Evolutionary conservation across 192 early-diverging fungal genomes (phyloP).

Genomic region (Coemansia javaensis): DNA sequence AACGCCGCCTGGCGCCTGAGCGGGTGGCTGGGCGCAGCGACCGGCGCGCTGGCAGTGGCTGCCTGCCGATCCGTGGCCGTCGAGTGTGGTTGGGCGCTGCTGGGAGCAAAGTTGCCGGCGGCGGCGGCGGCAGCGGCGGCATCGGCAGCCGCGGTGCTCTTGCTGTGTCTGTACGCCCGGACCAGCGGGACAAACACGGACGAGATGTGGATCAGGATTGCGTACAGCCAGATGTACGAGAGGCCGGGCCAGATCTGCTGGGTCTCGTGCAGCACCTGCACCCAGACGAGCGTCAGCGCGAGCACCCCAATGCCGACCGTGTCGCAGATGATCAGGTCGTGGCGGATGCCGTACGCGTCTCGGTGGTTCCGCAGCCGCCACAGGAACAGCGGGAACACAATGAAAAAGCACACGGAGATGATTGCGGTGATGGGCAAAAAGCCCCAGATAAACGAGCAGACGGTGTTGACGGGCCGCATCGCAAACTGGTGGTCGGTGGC

Average conservation of each 20-base stretch:
- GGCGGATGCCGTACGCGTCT: slow-evolving; percentile 57
- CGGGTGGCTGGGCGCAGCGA: not conserved
- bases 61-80: not conserved
- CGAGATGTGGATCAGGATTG: slow-evolving; percentile 26
- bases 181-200: slow-evolving; percentile 28
- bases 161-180: slow-evolving; percentile 13
- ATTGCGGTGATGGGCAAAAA: slow-evolving; percentile 16
- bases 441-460: slow-evolving; percentile 23
- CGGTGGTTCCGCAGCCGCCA: slow-evolving; percentile 43
- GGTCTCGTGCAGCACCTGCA: slow-evolving; percentile 7
- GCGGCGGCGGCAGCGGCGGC: too few species aligned
- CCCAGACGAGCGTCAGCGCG: slow-evolving; percentile 41
- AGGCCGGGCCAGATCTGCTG: slow-evolving; percentile 31
- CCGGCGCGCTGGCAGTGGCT: not conserved
- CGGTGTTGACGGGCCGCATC: slow-evolving; percentile 7
- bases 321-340: slow-evolving; percentile 53
- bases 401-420: slow-evolving; percentile 37
- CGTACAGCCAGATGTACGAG: slow-evolving; percentile 25
- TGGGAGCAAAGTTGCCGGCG: too few species aligned
- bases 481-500: slow-evolving; percentile 26
- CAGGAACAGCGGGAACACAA: slow-evolving; percentile 49
- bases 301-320: slow-evolving; percentile 40
- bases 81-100: not conserved
- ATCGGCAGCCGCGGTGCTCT: not conserved
- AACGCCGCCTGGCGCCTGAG: slow-evolving; percentile 20